A percentile compares a stretch with the other conserved stretches of the same genome.
These are phyloP conservation scores for Xylariaceae sp. DNA, from an alignment of 2,329 filamentous ascomycete genomes.

Conservation along the genomic window DNA sequence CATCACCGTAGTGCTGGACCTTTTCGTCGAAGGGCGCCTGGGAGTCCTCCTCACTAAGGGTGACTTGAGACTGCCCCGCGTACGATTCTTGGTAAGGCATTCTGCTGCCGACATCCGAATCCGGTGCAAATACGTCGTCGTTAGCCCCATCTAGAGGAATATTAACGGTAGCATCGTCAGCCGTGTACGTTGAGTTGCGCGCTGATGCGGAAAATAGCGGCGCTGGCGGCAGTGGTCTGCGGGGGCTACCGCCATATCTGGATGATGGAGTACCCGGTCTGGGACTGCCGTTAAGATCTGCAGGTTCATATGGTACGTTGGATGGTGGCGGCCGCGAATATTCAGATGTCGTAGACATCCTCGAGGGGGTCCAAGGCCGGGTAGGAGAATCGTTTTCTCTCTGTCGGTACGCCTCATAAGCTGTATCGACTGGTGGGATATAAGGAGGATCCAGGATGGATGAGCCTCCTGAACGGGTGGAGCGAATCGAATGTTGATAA, in stretches of 20 bases:
- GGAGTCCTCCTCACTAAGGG: slow-evolving; percentile 53
- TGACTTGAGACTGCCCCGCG: slow-evolving; percentile 55
- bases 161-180: slow-evolving; percentile 70
- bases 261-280: slow-evolving; percentile 89
- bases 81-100: slow-evolving; percentile 64
- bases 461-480: slow-evolving; percentile 46
- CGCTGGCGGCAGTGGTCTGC: slow-evolving; percentile 83
- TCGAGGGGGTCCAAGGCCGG: slow-evolving; percentile 61
- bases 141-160: slow-evolving; percentile 67
- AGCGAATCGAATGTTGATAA: slow-evolving; percentile 59
- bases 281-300: slow-evolving; percentile 86
- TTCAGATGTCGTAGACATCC: slow-evolving; percentile 55
- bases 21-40: slow-evolving; percentile 53
- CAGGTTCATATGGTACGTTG: slow-evolving; percentile 77
- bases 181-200: slow-evolving; percentile 55
- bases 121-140: slow-evolving; percentile 75
- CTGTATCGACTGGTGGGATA: slow-evolving; percentile 65
- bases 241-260: slow-evolving; percentile 83
- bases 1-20: slow-evolving; percentile 82
- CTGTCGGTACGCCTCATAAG: slow-evolving; percentile 61
- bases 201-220: slow-evolving; percentile 73
- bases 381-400: slow-evolving; percentile 55
- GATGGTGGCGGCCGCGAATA: slow-evolving; percentile 73
- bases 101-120: slow-evolving; percentile 56
- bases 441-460: slow-evolving; percentile 61